Conservation (phyloP, 2,329 filamentous ascomycete genomes). For the Ophidiomyces ophidiicola region DNA sequence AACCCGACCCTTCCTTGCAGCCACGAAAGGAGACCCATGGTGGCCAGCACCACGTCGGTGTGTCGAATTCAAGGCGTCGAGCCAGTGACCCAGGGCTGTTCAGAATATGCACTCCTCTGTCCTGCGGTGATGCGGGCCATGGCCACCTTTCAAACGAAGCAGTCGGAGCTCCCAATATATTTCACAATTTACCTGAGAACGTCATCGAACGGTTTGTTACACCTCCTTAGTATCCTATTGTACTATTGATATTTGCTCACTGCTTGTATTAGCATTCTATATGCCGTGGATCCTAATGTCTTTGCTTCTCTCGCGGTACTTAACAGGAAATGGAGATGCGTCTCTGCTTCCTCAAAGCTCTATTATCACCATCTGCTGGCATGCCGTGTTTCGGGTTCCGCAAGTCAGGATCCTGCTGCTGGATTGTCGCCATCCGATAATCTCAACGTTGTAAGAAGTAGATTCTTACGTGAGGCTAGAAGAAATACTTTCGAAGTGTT, state of each 20-base stretch:
- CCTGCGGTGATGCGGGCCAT: neutral
- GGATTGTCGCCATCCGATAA: constrained; percentile 31
- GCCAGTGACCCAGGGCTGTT: constrained; percentile 3
- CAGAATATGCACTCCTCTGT: neutral
- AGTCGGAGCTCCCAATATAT: neutral
- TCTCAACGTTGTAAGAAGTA: constrained; percentile 49
- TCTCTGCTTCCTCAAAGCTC: constrained; percentile 33
- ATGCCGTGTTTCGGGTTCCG: constrained; percentile 19
- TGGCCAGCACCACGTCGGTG: neutral
- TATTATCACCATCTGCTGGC: constrained; percentile 37
- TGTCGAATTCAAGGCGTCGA: neutral
- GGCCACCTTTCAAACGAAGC: neutral
- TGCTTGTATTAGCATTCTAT: constrained; percentile 32
- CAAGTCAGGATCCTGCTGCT: constrained; percentile 26
- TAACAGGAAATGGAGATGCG: constrained; percentile 34
- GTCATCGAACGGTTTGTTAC: constrained; percentile 15
- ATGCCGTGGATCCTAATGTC: constrained; percentile 34
- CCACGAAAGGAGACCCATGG: constrained; percentile 10
- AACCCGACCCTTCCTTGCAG: constrained; percentile 11
- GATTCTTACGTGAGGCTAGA: constrained; percentile 59
- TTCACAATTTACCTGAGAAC: constrained; percentile 9
- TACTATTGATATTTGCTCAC: constrained; percentile 7
- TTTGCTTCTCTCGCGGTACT: constrained; percentile 38
- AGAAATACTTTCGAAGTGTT: constrained; percentile 68
- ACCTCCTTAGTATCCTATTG: neutral